Percentiles rank a stretch among this genome's conserved stretches.
These are phyloP conservation scores for Fraxinus xanthoxyloides DNA, from an alignment of 305 asterid genomes.

Conservation along the genomic window DNA sequence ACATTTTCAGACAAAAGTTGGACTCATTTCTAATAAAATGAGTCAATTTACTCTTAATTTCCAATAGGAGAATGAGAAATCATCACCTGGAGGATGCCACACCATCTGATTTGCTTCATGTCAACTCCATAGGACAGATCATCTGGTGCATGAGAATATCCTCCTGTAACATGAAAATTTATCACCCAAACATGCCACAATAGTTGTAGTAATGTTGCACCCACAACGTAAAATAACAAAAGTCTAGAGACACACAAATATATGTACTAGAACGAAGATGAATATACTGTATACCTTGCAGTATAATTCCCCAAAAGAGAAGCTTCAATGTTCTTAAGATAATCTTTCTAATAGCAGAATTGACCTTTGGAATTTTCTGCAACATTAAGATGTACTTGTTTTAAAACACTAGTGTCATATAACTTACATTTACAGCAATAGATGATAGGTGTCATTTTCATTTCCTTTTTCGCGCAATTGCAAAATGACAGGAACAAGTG, in stretches of 20 bases:
- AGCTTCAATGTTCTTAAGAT: constrained; percentile 72
- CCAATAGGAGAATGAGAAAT: background rate
- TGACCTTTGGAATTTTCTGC: constrained; percentile 63
- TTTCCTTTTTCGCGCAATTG: background rate
- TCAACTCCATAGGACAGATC: constrained; percentile 63
- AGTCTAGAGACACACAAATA: background rate
- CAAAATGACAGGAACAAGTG: background rate
- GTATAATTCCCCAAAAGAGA: constrained; percentile 79
- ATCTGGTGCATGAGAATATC: constrained; percentile 82
- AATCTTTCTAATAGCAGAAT: constrained; percentile 52
- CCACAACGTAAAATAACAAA: background rate
- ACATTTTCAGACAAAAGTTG: background rate
- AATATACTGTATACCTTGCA: constrained; percentile 52
- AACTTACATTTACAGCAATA: background rate
- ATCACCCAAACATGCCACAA: background rate
- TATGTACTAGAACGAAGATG: background rate
- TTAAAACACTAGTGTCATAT: background rate
- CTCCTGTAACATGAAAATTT: constrained; percentile 44
- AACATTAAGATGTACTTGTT: background rate
- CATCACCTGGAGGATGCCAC: constrained; percentile 78
- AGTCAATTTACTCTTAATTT: background rate
- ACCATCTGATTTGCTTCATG: constrained; percentile 77
- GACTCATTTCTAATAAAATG: background rate
- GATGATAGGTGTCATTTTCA: background rate
- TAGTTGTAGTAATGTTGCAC: background rate